Evolutionary conservation across 2,329 filamentous ascomycete genomes (phyloP).

Genomic region (Diaporthe longicolla): DNA sequence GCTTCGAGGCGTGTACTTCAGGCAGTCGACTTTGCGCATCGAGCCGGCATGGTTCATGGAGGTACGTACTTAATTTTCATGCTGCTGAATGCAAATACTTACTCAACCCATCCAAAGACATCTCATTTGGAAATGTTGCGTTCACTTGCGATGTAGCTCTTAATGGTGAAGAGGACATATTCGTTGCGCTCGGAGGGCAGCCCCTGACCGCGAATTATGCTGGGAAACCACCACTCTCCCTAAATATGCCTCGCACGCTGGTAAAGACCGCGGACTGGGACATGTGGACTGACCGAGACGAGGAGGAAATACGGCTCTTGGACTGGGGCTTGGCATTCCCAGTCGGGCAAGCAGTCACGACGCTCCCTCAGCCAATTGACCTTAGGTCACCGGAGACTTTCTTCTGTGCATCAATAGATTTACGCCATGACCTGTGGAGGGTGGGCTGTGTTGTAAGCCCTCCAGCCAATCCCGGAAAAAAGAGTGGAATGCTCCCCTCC

Average conservation of each 20-base stretch:
- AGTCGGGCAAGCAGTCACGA: not conserved
- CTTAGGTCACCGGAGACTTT: slow-evolving; percentile 22
- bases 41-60: not conserved
- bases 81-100: rapidly evolving
- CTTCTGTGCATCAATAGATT: slow-evolving; percentile 3
- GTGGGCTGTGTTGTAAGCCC: slow-evolving; percentile 18
- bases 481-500: no score
- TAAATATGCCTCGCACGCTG: slow-evolving; percentile 2
- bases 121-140: slow-evolving; percentile 11
- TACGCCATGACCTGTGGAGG: slow-evolving; percentile 19
- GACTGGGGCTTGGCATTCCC: slow-evolving; percentile 29
- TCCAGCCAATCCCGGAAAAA: no score
- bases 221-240: not conserved
- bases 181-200: slow-evolving; percentile 1
- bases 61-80: not conserved
- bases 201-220: not conserved
- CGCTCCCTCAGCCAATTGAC: slow-evolving; percentile 14
- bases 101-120: not conserved
- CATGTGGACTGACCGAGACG: slow-evolving; percentile 11
- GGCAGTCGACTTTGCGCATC: slow-evolving; percentile 18
- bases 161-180: slow-evolving; percentile 4
- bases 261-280: slow-evolving; percentile 4
- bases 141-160: slow-evolving; percentile 3
- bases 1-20: not conserved
- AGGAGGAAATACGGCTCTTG: slow-evolving; percentile 1